Evolutionary conservation across 192 early-diverging fungal species (phyloP).

Genomic region (Haplosporangium gracile): DNA sequence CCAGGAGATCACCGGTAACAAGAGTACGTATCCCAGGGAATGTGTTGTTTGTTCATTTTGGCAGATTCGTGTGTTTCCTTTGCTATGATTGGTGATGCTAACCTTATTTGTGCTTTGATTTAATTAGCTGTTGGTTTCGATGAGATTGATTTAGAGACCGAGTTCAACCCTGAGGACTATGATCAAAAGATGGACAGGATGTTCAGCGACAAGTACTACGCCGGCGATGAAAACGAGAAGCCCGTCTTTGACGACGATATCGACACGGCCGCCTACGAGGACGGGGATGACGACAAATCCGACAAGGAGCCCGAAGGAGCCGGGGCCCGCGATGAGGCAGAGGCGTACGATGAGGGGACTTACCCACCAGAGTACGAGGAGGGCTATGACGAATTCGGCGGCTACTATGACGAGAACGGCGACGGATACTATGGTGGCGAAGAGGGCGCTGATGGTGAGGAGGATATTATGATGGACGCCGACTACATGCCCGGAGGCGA

Average conservation of each 20-base stretch:
- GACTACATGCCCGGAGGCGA: slow-evolving; percentile 86
- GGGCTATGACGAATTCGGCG: slow-evolving; percentile 24
- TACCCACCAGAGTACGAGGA: slow-evolving; percentile 45
- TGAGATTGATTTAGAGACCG: slow-evolving; percentile 87
- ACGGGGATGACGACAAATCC: slow-evolving; percentile 20
- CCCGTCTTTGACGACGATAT: slow-evolving; percentile 93
- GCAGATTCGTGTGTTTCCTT: neutral
- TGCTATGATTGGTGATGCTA: neutral
- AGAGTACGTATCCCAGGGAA: slow-evolving; percentile 33
- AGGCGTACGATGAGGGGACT: slow-evolving; percentile 42
- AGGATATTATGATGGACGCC: slow-evolving; percentile 92
- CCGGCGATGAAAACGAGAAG: slow-evolving; percentile 73
- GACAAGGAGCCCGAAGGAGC: slow-evolving; percentile 68
- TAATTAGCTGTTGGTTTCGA: slow-evolving; percentile 74
- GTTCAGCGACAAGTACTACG: slow-evolving; percentile 84
- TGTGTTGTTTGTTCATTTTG: neutral
- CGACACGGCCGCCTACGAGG: slow-evolving; percentile 73
- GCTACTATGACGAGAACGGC: slow-evolving; percentile 58
- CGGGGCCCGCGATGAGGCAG: slow-evolving; percentile 57
- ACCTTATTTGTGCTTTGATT: neutral
- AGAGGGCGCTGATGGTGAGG: slow-evolving; percentile 61
- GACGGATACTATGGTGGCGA: slow-evolving; percentile 58
- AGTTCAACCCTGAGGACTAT: slow-evolving; percentile 91
- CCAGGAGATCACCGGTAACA: slow-evolving; percentile 85
- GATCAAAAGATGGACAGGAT: slow-evolving; percentile 87